Evolutionary conservation across 75 land plant species (phyloP).

Genomic region (Isoetes taiwanensis): DNA sequence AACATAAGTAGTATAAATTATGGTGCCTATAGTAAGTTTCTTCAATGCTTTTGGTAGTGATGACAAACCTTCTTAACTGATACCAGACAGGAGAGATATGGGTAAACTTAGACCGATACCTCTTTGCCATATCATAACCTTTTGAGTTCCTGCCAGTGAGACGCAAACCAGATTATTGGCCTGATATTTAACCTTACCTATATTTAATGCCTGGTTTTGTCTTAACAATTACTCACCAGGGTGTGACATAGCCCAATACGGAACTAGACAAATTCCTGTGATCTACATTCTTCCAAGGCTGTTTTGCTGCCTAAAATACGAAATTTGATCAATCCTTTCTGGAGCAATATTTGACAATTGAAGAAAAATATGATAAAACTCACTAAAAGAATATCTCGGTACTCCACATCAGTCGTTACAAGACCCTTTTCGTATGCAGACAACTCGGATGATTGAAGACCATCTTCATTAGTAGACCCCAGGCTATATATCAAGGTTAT

Average conservation of each 20-base stretch:
- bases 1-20: too few relatives aligned
- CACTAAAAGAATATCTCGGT: slow-evolving; percentile 43
- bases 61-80: slow-evolving; percentile 70
- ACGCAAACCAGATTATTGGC: neutral
- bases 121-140: slow-evolving; percentile 92
- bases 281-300: slow-evolving; percentile 30
- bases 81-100: slow-evolving; percentile 98
- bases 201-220: neutral
- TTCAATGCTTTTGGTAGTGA: neutral
- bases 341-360: neutral
- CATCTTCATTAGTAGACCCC: too few relatives aligned
- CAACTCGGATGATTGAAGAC: too few relatives aligned
- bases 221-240: slow-evolving; percentile 40
- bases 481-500: too few relatives aligned
- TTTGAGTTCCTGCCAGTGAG: slow-evolving; percentile 62
- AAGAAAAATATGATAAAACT: slow-evolving; percentile 7
- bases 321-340: neutral
- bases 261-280: slow-evolving; percentile 41
- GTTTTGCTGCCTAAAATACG: slow-evolving; percentile 35
- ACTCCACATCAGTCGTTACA: slow-evolving; percentile 30
- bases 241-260: slow-evolving; percentile 86
- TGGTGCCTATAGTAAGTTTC: too few relatives aligned
- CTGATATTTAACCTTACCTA: neutral
- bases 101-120: slow-evolving; percentile 59
- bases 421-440: slow-evolving; percentile 42